phyloP scores from a whole-genome alignment of 176 grass and related monocot species.

The Cenchrus purpureus region DNA sequence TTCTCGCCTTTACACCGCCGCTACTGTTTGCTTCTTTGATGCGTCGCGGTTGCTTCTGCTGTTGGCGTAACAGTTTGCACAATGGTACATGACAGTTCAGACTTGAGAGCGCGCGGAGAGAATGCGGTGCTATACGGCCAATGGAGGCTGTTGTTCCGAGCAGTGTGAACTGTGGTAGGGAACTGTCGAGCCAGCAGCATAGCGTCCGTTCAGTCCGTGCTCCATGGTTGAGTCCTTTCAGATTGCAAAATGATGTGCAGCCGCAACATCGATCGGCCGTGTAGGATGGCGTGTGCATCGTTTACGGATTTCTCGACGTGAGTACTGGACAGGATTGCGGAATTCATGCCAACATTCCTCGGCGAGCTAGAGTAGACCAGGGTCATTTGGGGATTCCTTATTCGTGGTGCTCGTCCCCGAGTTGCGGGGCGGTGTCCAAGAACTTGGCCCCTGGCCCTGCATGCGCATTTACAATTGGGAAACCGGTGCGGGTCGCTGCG shows the following conservation, averaged over 20 bases:
- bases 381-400: neutral
- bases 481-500: neutral
- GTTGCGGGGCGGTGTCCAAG: neutral
- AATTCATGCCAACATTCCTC: constrained; percentile 40
- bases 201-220: neutral
- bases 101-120: neutral
- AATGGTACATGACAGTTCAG: neutral
- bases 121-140: neutral
- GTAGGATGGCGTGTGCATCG: neutral
- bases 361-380: neutral
- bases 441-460: neutral
- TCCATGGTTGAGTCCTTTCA: neutral
- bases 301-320: neutral
- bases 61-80: neutral
- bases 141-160: neutral
- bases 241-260: neutral
- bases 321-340: constrained; percentile 3
- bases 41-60: neutral
- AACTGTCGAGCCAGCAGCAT: neutral
- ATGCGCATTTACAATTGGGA: neutral
- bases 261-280: neutral
- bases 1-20: constrained; percentile 42
- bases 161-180: neutral
- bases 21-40: constrained; percentile 23
- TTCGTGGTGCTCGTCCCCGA: neutral